Percentiles rank a stretch among this genome's conserved stretches.
Conservation (phyloP, 352 stramenopile genomes). For the Pythium rishiriense region DNA sequence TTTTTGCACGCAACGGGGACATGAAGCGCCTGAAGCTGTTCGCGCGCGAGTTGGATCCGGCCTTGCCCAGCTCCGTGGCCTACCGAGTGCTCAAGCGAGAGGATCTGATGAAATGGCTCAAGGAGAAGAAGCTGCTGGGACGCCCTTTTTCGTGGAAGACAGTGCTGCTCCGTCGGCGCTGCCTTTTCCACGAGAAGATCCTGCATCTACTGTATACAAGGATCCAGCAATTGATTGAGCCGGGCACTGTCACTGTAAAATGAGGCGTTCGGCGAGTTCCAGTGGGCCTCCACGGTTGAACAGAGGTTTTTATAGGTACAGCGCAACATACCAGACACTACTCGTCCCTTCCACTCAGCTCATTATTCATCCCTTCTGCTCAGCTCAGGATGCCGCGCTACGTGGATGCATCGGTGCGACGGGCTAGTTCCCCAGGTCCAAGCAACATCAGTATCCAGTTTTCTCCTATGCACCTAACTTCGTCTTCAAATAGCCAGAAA, state of each 20-base stretch:
- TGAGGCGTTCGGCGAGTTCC: too few relatives aligned
- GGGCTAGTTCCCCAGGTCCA: too few relatives aligned
- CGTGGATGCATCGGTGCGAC: too few relatives aligned
- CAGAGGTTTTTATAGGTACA: background rate
- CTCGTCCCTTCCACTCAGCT: too few relatives aligned
- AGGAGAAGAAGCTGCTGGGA: constrained; percentile 11
- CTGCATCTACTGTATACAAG: constrained; percentile 26
- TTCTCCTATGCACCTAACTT: too few relatives aligned
- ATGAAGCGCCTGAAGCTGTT: constrained; percentile 33
- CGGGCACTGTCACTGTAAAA: constrained; percentile 7
- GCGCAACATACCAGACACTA: too few relatives aligned
- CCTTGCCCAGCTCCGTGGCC: constrained; percentile 29
- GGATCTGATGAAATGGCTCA: constrained; percentile 34
- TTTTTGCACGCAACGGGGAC: constrained; percentile 38
- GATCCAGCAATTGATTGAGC: constrained; percentile 23
- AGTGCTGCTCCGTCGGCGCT: constrained; percentile 10
- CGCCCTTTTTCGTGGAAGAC: constrained; percentile 20
- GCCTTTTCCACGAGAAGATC: constrained; percentile 28
- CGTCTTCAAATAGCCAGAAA: too few relatives aligned
- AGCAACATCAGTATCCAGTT: too few relatives aligned
- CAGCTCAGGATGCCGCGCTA: too few relatives aligned
- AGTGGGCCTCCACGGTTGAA: too few relatives aligned
- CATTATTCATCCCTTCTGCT: background rate
- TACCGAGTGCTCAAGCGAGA: constrained; percentile 36
- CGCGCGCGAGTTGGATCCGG: constrained; percentile 30